Evolutionary conservation across 202 grass and related monocot species (phyloP).

Genomic region (Dendrocalamus latiflorus): DNA sequence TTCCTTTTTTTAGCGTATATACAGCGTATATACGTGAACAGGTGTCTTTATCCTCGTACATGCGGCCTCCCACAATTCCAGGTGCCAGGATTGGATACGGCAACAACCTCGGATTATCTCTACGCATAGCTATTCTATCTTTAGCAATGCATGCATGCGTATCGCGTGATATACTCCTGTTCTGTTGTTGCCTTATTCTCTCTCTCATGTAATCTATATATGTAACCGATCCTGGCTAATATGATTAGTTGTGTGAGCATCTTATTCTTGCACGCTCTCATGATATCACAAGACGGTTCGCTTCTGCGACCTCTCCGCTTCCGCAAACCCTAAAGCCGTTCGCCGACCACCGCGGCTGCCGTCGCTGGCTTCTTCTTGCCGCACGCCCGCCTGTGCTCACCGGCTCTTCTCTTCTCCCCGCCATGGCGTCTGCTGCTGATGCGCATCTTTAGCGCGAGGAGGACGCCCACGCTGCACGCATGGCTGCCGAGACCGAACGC

Average conservation of each 20-base stretch:
- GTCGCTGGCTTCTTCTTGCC: neutral
- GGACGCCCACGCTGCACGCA: too few relatives aligned
- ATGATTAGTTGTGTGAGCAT: neutral
- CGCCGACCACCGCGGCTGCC: neutral
- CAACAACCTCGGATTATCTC: too few relatives aligned
- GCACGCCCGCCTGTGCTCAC: neutral
- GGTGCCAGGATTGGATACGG: too few relatives aligned
- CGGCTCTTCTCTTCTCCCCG: fast-evolving
- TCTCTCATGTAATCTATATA: neutral
- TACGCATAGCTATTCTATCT: too few relatives aligned
- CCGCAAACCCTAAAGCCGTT: too few relatives aligned
- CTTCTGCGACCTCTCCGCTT: neutral
- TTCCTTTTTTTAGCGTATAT: too few relatives aligned
- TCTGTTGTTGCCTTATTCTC: too few relatives aligned
- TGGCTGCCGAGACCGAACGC: neutral
- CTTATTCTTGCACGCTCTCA: neutral
- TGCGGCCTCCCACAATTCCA: too few relatives aligned
- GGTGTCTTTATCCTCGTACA: too few relatives aligned
- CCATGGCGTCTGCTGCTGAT: neutral
- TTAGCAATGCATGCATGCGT: too few relatives aligned
- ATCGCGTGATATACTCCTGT: too few relatives aligned
- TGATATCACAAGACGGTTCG: neutral
- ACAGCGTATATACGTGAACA: too few relatives aligned
- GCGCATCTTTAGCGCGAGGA: fast-evolving
- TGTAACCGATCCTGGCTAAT: neutral